These are phyloP conservation scores for Rhizopogon vesiculosus DNA, from an alignment of 768 basidiomycete genomes.

Conservation along the genomic window DNA sequence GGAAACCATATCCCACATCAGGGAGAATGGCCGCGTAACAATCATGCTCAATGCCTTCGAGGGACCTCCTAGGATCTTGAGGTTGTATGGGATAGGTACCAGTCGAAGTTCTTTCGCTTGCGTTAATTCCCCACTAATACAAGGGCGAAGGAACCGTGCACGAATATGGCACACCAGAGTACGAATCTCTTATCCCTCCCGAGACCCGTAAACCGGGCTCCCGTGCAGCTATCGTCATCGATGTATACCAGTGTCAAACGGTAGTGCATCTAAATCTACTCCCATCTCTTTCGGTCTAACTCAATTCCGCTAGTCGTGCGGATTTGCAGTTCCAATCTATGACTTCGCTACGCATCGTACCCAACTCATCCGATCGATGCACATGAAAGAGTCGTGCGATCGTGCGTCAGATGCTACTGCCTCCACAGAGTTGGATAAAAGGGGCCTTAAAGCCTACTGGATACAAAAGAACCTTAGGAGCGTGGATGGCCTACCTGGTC, in stretches of 20 bases:
- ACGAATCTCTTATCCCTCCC: constrained; percentile 45
- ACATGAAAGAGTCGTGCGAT: constrained; percentile 39
- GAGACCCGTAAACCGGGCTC: constrained; percentile 51
- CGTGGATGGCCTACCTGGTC: constrained; percentile 55
- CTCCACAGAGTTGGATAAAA: constrained; percentile 15
- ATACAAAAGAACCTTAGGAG: constrained; percentile 41
- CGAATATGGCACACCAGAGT: constrained; percentile 62
- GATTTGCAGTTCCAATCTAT: constrained; percentile 60
- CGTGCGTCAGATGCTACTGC: constrained; percentile 11
- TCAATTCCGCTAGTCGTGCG: constrained; percentile 50
- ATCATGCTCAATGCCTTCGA: constrained; percentile 60
- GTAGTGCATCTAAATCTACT: constrained; percentile 17
- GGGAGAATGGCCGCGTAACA: constrained; percentile 62
- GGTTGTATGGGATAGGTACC: constrained; percentile 56
- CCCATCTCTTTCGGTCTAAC: not conserved
- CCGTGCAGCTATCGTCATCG: constrained; percentile 53
- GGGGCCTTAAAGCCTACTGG: constrained; percentile 54
- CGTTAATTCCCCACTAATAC: not conserved
- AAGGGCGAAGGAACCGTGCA: constrained; percentile 46
- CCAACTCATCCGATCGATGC: constrained; percentile 38
- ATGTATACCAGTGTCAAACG: constrained; percentile 52
- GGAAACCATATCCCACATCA: constrained; percentile 60
- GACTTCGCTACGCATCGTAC: constrained; percentile 54
- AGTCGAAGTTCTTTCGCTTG: not conserved
- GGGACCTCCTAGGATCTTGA: constrained; percentile 53